phyloP scores from a whole-genome alignment of 1,284 basidiomycete species.

The Ustilago crameri region DNA sequence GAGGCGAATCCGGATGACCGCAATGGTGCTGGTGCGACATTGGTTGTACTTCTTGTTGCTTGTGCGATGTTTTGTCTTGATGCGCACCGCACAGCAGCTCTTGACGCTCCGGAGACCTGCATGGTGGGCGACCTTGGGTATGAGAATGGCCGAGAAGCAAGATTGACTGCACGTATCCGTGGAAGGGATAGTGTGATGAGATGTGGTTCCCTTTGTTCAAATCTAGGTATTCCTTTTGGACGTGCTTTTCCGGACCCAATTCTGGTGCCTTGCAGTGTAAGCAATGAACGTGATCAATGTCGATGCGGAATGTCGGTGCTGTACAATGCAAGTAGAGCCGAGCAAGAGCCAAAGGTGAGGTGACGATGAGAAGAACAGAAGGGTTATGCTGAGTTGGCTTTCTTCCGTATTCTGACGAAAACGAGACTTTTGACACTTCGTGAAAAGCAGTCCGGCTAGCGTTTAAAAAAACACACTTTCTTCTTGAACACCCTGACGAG shows the following conservation, averaged over 20 bases:
- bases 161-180: no score
- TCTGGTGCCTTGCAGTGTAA: no score
- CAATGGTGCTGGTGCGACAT: neutral
- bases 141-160: neutral
- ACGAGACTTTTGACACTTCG: neutral
- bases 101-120: conserved; percentile 24
- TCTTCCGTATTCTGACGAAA: conserved; percentile 2
- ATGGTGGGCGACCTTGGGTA: conserved; percentile 7
- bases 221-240: no score
- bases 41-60: conserved; percentile 10
- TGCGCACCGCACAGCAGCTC: conserved; percentile 18
- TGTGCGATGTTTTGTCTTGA: conserved; percentile 6
- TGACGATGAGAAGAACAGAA: neutral
- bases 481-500: conserved; percentile 32
- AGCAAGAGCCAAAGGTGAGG: conserved; percentile 1
- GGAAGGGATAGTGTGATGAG: no score
- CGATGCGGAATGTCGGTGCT: neutral
- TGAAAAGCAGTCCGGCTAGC: conserved; percentile 9
- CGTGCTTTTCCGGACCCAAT: no score
- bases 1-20: neutral
- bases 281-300: neutral
- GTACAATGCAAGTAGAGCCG: neutral
- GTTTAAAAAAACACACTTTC: conserved; percentile 16
- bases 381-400: neutral
- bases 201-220: no score